Conservation (phyloP, 768 basidiomycete species). For the Multifurca ochricompacta region DNA sequence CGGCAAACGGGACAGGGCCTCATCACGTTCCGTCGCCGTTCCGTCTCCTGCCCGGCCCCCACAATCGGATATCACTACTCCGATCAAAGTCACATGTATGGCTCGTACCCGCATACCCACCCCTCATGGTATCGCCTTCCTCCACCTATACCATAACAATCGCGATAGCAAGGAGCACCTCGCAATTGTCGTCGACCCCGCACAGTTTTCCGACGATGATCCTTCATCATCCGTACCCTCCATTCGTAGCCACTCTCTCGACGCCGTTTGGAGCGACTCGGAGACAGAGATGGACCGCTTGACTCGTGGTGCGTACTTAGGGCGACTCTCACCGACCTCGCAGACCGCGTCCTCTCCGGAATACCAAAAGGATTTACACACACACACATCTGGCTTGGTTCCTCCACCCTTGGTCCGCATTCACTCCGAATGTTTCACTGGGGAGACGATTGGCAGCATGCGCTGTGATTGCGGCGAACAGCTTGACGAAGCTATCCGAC, state of each 20-base stretch:
- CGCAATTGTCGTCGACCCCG: slow-evolving; percentile 88
- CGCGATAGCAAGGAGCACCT: slow-evolving; percentile 92
- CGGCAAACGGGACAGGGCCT: slow-evolving; percentile 32
- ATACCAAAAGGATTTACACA: slow-evolving; percentile 12
- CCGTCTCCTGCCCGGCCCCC: slow-evolving; percentile 13
- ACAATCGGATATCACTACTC: slow-evolving; percentile 19
- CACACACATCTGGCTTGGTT: slow-evolving; percentile 27
- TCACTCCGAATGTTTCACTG: slow-evolving; percentile 98
- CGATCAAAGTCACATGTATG: slow-evolving; percentile 82
- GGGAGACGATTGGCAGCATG: slow-evolving; percentile 96
- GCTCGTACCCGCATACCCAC: slow-evolving; percentile 97
- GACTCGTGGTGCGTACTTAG: slow-evolving; percentile 88
- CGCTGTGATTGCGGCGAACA: slow-evolving; percentile 99
- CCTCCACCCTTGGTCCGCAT: slow-evolving; percentile 86
- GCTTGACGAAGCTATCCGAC: slow-evolving; percentile 92
- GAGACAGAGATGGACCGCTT: slow-evolving; percentile 95
- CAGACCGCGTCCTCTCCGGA: slow-evolving; percentile 28
- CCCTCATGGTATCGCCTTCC: slow-evolving; percentile 85
- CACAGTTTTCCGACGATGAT: slow-evolving; percentile 55
- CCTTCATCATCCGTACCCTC: slow-evolving; percentile 32
- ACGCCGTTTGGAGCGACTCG: slow-evolving; percentile 70
- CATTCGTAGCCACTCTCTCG: slow-evolving; percentile 76
- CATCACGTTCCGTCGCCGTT: slow-evolving; percentile 9
- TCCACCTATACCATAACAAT: slow-evolving; percentile 93
- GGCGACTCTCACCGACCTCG: slow-evolving; percentile 58